Evolutionary conservation across 169 alveolate genomes (phyloP).

Genomic region (Pseudocohnilembus persalinus): DNA sequence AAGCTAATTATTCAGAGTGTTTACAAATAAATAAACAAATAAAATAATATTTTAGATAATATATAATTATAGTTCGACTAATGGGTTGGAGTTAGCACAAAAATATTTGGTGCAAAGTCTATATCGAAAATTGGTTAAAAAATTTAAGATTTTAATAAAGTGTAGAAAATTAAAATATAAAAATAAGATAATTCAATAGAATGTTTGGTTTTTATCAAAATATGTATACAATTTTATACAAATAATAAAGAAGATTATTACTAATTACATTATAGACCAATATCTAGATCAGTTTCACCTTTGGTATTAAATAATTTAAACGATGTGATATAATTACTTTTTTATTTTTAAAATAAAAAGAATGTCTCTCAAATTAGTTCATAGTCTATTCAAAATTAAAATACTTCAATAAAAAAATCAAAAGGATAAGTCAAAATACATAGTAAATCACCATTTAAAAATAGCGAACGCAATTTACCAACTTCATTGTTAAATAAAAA

Average conservation of each 20-base stretch:
- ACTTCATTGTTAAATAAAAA: too few species aligned
- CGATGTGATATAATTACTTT: neutral
- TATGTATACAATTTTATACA: neutral
- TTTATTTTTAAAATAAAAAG: neutral
- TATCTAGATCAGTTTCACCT: neutral
- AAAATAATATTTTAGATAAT: neutral
- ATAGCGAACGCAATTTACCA: too few species aligned
- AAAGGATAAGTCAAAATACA: too few species aligned
- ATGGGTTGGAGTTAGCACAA: neutral
- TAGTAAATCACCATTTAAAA: too few species aligned
- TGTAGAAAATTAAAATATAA: neutral
- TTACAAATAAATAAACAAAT: too few species aligned
- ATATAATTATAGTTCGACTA: neutral
- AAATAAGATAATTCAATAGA: neutral
- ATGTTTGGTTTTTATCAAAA: neutral
- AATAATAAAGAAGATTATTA: neutral
- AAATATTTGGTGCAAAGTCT: neutral
- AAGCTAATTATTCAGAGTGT: too few species aligned
- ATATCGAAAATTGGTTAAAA: neutral
- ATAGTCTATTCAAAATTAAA: neutral
- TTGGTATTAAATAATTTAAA: too few species aligned
- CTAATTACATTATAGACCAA: neutral
- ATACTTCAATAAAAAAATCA: too few species aligned
- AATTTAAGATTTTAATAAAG: neutral
- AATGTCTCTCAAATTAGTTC: neutral